phyloP scores from a whole-genome alignment of 129 eudicot genomes.

The Logfia minima region DNA sequence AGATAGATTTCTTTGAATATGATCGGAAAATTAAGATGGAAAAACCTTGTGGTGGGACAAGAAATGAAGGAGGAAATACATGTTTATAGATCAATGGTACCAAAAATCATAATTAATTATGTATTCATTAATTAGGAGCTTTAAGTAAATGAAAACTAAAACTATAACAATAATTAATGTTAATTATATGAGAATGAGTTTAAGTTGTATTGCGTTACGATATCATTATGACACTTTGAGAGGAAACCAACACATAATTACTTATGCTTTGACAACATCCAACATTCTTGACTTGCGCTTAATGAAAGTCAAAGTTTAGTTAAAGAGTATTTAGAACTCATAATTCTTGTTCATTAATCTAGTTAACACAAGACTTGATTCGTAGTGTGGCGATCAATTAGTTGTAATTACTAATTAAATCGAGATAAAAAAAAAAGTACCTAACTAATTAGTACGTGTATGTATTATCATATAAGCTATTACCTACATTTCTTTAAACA shows the following conservation, averaged over 20 bases:
- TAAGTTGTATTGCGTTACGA: constrained; percentile 42
- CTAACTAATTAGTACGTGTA: neutral
- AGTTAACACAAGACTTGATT: neutral
- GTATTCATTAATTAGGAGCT: constrained; percentile 39
- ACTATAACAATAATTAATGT: constrained; percentile 39
- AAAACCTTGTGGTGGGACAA: constrained; percentile 12
- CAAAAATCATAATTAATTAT: constrained; percentile 40
- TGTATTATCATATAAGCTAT: neutral
- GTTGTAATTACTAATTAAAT: neutral
- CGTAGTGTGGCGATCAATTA: neutral
- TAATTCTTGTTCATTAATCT: constrained; percentile 23
- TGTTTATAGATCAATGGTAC: constrained; percentile 28
- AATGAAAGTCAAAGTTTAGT: constrained; percentile 38
- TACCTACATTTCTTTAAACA: neutral
- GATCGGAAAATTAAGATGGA: neutral
- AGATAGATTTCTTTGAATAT: neutral
- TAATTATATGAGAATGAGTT: constrained; percentile 36
- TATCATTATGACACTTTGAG: constrained; percentile 34
- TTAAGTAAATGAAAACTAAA: constrained; percentile 29
- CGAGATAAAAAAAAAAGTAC: neutral
- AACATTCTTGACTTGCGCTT: constrained; percentile 30
- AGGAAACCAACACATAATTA: constrained; percentile 39
- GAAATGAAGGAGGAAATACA: constrained; percentile 20
- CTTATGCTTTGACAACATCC: constrained; percentile 35
- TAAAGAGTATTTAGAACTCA: constrained; percentile 31